These are phyloP conservation scores for Aspergillus carlsbadensis DNA, from an alignment of 495 filamentous ascomycete genomes.

Conservation along the genomic window DNA sequence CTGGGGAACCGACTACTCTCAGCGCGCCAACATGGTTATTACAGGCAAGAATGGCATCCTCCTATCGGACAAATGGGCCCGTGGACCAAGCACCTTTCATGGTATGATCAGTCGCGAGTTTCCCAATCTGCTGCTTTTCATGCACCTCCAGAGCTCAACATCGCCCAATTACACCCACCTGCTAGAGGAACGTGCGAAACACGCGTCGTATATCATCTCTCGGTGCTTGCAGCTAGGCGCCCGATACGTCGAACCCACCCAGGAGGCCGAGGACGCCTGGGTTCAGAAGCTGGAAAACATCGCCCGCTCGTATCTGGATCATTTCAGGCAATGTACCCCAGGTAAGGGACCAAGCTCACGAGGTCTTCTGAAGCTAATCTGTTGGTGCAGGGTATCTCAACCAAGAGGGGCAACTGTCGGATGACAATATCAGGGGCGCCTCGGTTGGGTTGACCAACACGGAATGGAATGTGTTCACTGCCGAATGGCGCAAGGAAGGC, in stretches of 20 bases:
- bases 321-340: too few species aligned
- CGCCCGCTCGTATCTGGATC: too few species aligned
- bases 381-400: too few species aligned
- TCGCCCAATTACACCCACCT: neutral
- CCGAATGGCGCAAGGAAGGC: too few species aligned
- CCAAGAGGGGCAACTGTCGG: too few species aligned
- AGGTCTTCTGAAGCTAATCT: too few species aligned
- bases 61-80: neutral
- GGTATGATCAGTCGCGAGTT: neutral
- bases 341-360: too few species aligned
- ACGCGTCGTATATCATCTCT: neutral
- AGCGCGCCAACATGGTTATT: neutral
- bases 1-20: neutral
- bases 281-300: neutral
- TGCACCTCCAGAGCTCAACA: neutral
- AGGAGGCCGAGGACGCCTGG: neutral
- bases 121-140: neutral
- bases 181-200: neutral
- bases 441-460: too few species aligned
- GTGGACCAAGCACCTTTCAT: neutral
- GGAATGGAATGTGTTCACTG: too few species aligned
- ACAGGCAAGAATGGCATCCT: neutral
- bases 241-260: neutral
- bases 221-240: neutral
- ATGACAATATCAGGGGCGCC: too few species aligned